Conservation (phyloP, 352 stramenopile genomes). For the Globisporangium megalacanthum region DNA sequence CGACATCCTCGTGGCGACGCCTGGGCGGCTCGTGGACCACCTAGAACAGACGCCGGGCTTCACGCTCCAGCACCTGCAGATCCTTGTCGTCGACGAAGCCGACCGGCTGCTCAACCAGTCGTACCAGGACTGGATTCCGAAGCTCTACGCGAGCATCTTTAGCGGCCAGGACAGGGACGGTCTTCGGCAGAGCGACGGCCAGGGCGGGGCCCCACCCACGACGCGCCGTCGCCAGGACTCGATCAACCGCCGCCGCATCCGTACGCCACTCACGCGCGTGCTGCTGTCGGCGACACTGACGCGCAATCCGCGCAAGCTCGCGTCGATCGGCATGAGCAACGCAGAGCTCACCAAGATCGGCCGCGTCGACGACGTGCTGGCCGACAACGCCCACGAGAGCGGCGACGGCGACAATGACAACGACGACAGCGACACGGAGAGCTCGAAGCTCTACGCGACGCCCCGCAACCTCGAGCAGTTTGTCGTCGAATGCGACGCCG, state of each 20-base stretch:
- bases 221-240: conserved; percentile 69
- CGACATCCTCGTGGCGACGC: conserved; percentile 97
- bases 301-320: conserved; percentile 95
- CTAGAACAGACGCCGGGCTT: conserved; percentile 96
- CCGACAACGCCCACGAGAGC: conserved; percentile 58
- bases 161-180: conserved; percentile 38
- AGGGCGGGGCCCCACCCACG: conserved; percentile 21
- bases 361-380: conserved; percentile 48
- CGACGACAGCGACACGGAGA: conserved; percentile 15
- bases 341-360: conserved; percentile 91
- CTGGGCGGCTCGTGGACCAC: conserved; percentile 95
- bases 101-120: conserved; percentile 96
- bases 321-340: conserved; percentile 92
- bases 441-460: conserved; percentile 72
- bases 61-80: conserved; percentile 95
- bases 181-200: conserved; percentile 12
- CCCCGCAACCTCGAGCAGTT: conserved; percentile 80
- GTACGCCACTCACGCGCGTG: conserved; percentile 90
- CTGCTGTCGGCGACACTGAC: conserved; percentile 98
- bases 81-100: conserved; percentile 97
- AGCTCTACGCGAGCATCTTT: conserved; percentile 87
- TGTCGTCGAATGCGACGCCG: conserved; percentile 90
- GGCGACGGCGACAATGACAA: conserved; percentile 27
- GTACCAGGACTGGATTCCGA: conserved; percentile 97
- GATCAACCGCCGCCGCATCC: conserved; percentile 75